Base-by-base conservation (phyloP, 2,329 filamentous ascomycete species). In the Colletotrichum eleusines region DNA sequence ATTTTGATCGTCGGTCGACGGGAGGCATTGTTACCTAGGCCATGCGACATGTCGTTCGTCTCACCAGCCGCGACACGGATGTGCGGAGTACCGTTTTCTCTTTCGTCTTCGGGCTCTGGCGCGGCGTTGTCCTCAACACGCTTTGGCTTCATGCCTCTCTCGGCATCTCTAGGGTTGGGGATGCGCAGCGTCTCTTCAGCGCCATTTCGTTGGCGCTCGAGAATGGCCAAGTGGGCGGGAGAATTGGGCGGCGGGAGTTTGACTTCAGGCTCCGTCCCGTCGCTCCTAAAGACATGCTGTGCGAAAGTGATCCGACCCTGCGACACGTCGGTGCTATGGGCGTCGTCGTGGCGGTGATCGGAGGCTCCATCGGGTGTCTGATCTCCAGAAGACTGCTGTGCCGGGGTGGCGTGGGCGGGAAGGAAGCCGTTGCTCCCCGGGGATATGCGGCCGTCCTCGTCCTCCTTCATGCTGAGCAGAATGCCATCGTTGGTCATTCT, bases 81-180 rank as follows among this genome's bases (percentile, higher is more conserved):
- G 23, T 78, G 78, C 11, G 51, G 46, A n/a, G 38, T n/a, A 8
- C n/a, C 23, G 61, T 79, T 80, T 61, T 73, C 74, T 38, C 78
- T 76, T 40, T 79, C 77, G n/a, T 77, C 75, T n/a, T 83, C 80
- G 3, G 78, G 75, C 38, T 82, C 79, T 3, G 81, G 77, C 14
- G 74, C 75, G 18, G 77, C 77, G 8, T 77, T 78, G 20, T 80
- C 78, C 5, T 81, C 78, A 2, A 90, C 80, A 38, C 85, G 83
- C 66, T 85, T 83, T 2, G 95, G 95, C 12, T 90, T 85, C 72
- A 94, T 87, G 33, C 95, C 96, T 61, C 90, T 89, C 76, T 99
- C 96, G 59, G 92, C 95, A 77, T 98, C 96, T 75, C 95, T 87
- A 1, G 96, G 96, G 26, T 95, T 95, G 0, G 96, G 96, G 75